Evolutionary conservation across 2,329 filamentous ascomycete species (phyloP).

Genomic region (Uncinocarpus reesii): DNA sequence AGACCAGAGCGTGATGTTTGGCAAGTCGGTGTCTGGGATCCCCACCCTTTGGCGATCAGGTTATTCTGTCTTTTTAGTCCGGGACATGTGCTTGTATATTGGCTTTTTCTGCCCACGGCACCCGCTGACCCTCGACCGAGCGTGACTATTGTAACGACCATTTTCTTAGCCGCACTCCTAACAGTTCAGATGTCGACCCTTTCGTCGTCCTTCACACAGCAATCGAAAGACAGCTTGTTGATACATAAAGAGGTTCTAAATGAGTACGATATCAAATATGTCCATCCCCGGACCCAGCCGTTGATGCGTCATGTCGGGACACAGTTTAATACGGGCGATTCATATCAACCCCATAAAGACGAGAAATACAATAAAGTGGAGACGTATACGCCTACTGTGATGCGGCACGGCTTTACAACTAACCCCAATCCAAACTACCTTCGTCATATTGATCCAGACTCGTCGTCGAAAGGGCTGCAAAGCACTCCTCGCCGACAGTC

Average conservation of each 20-base stretch:
- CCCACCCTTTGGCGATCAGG: slow-evolving; percentile 68
- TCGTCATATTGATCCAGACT: slow-evolving; percentile 61
- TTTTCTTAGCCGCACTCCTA: slow-evolving; percentile 65
- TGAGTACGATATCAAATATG: slow-evolving; percentile 93
- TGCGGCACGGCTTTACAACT: slow-evolving; percentile 65
- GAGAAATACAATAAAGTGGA: slow-evolving; percentile 47
- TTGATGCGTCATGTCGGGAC: slow-evolving; percentile 68
- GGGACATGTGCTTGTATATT: slow-evolving; percentile 82
- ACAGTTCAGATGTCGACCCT: slow-evolving; percentile 67
- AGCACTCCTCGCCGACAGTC: slow-evolving; percentile 37
- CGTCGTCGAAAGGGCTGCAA: slow-evolving; percentile 30
- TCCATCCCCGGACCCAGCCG: slow-evolving; percentile 78
- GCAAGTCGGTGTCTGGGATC: slow-evolving; percentile 92
- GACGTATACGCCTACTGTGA: slow-evolving; percentile 50
- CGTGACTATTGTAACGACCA: slow-evolving; percentile 70
- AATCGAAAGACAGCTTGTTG: slow-evolving; percentile 71
- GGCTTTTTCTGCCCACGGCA: slow-evolving; percentile 70
- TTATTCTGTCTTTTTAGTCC: slow-evolving; percentile 89
- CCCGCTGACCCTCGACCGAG: slow-evolving; percentile 70
- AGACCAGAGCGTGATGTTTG: slow-evolving; percentile 70
- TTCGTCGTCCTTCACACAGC: slow-evolving; percentile 65
- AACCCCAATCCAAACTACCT: slow-evolving; percentile 75
- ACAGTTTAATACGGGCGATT: slow-evolving; percentile 51
- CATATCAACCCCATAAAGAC: slow-evolving; percentile 31
- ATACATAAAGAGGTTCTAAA: slow-evolving; percentile 87